Percentiles rank a stretch among this genome's conserved stretches.
phyloP scores from a whole-genome alignment of 2,329 filamentous ascomycete species.

The Beauveria scarabaeidicola region DNA sequence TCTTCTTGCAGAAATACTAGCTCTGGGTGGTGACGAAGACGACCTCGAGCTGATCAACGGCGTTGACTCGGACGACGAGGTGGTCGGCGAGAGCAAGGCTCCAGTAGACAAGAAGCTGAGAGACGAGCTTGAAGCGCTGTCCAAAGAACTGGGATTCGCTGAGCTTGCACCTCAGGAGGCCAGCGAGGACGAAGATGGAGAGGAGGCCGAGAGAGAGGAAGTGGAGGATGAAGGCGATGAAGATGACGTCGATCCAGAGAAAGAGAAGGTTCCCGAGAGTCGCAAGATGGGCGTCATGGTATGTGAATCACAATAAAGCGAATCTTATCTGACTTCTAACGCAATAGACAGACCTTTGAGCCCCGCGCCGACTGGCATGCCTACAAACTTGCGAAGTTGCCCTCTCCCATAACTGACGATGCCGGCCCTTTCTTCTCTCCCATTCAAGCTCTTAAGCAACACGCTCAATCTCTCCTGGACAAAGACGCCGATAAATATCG shows the following conservation, averaged over 20 bases:
- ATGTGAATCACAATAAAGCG: constrained; percentile 14
- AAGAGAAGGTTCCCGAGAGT: constrained; percentile 22
- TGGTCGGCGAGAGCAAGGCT: constrained; percentile 23
- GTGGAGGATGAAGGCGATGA: constrained; percentile 26
- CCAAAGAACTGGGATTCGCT: constrained; percentile 30
- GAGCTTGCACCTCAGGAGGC: constrained; percentile 26
- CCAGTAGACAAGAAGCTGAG: constrained; percentile 33
- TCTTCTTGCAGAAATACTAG: constrained; percentile 55
- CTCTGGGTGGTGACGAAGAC: constrained; percentile 56
- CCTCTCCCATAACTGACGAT: constrained; percentile 36
- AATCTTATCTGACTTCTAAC: constrained; percentile 26
- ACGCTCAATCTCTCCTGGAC: constrained; percentile 68
- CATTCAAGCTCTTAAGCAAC: constrained; percentile 49
- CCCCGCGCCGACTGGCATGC: constrained; percentile 51
- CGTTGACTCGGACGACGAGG: constrained; percentile 33
- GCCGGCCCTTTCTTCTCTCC: constrained; percentile 33
- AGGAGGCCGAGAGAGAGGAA: constrained; percentile 21
- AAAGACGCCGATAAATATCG: constrained; percentile 69
- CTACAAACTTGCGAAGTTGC: constrained; percentile 34
- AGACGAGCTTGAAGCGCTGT: constrained; percentile 29
- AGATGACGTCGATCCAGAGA: constrained; percentile 21
- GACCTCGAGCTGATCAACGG: constrained; percentile 54
- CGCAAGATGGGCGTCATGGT: constrained; percentile 28
- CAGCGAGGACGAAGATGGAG: constrained; percentile 29
- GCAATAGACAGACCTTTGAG: constrained; percentile 41